A percentile compares a stretch with the other conserved stretches of the same genome.
Conservation (phyloP, 805 yeast genomes). For the Cyberlindnera maritima region DNA sequence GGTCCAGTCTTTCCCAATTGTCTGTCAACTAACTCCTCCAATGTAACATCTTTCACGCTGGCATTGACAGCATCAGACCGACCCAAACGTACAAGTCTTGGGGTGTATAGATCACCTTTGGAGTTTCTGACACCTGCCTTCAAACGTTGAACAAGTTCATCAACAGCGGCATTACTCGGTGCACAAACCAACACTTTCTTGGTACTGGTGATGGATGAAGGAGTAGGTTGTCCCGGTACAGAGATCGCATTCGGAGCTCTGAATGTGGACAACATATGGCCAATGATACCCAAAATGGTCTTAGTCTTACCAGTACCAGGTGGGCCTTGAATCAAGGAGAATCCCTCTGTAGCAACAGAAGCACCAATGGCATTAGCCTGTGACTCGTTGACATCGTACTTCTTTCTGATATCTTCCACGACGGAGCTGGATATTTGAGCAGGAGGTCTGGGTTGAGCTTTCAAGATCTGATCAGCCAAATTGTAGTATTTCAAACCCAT, state of each 20-base stretch:
- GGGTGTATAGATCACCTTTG: slow-evolving; percentile 50
- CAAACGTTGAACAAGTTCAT: slow-evolving; percentile 83
- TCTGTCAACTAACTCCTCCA: slow-evolving; percentile 81
- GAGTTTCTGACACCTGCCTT: slow-evolving; percentile 65
- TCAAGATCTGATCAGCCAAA: slow-evolving; percentile 59
- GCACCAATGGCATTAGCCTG: slow-evolving; percentile 90
- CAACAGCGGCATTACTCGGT: slow-evolving; percentile 98
- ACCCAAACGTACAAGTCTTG: slow-evolving; percentile 83
- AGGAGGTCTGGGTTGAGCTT: slow-evolving; percentile 58
- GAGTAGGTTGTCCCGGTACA: slow-evolving; percentile 27
- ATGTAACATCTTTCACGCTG: slow-evolving; percentile 75
- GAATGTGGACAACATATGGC: slow-evolving; percentile 57
- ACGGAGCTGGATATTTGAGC: slow-evolving; percentile 31
- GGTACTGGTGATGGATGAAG: slow-evolving; percentile 22
- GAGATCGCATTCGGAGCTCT: slow-evolving; percentile 30
- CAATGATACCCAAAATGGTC: slow-evolving; percentile 89
- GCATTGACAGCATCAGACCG: slow-evolving; percentile 83
- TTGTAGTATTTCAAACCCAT: slow-evolving; percentile 82
- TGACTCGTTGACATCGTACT: slow-evolving; percentile 72
- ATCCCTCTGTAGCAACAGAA: slow-evolving; percentile 65
- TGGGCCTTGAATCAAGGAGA: slow-evolving; percentile 94
- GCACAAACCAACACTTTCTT: slow-evolving; percentile 86
- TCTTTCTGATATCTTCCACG: slow-evolving; percentile 40
- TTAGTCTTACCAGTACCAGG: slow-evolving; percentile 99
- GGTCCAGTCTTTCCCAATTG: slow-evolving; percentile 21